Percentiles rank a stretch among this genome's conserved stretches.
These are phyloP conservation scores for Biscogniauxia marginata DNA, from an alignment of 2,329 filamentous ascomycete species.

Conservation along the genomic window DNA sequence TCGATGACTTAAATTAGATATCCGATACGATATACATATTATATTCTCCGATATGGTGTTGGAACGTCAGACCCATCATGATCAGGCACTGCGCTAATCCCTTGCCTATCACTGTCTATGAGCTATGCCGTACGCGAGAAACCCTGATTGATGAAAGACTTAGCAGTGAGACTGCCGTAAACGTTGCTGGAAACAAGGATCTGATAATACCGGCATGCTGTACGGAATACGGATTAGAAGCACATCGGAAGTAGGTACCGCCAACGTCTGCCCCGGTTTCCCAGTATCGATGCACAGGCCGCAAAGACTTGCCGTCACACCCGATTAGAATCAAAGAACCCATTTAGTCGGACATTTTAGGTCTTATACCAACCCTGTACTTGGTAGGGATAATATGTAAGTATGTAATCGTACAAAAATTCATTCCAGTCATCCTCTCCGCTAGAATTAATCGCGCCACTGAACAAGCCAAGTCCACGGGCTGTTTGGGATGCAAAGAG, in stretches of 20 bases:
- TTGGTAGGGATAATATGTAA: not conserved
- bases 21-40: not conserved
- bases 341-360: not conserved
- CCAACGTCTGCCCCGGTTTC: not conserved
- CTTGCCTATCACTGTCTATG: not conserved
- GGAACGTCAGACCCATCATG: not conserved
- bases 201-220: not conserved
- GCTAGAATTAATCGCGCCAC: not conserved
- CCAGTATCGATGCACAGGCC: not conserved
- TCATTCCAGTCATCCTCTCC: not conserved
- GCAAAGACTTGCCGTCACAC: not conserved
- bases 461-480: no score
- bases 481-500: no score
- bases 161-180: not conserved
- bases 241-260: no score
- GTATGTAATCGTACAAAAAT: not conserved
- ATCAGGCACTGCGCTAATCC: not conserved
- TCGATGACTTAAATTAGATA: not conserved
- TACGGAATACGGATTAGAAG: not conserved
- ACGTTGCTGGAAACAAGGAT: not conserved
- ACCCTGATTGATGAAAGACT: no score
- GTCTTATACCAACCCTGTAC: not conserved
- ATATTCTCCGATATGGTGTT: not conserved
- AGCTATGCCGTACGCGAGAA: not conserved
- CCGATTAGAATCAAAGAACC: not conserved